phyloP scores from a whole-genome alignment of 768 basidiomycete genomes.

The Gloeopeniophorella convolvens region DNA sequence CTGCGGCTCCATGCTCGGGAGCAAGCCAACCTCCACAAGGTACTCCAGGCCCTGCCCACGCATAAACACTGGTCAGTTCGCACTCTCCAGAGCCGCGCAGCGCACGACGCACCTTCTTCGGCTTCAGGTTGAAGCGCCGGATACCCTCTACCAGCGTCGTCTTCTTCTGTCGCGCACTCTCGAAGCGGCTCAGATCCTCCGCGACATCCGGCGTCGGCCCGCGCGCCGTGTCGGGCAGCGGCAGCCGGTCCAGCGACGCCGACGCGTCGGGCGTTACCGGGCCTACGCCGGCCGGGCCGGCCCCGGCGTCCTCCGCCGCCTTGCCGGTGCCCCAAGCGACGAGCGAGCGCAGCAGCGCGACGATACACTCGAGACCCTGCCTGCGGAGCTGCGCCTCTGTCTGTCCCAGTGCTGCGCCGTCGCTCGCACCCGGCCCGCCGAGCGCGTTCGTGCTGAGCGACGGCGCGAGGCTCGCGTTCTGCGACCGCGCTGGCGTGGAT shows the following conservation, averaged over 20 bases:
- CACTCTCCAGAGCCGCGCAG: background rate
- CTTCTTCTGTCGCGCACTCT: constrained; percentile 95
- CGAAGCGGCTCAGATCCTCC: constrained; percentile 92
- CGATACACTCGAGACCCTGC: constrained; percentile 93
- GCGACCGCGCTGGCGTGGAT: constrained; percentile 43
- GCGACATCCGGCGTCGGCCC: constrained; percentile 68
- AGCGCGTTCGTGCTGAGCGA: constrained; percentile 63
- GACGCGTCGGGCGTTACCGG: constrained; percentile 54
- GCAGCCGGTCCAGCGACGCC: constrained; percentile 46
- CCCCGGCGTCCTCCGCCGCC: constrained; percentile 35
- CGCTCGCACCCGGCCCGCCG: constrained; percentile 57
- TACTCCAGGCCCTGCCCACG: constrained; percentile 74
- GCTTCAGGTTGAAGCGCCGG: constrained; percentile 97
- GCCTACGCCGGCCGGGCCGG: too few species aligned
- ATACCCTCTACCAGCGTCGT: constrained; percentile 92
- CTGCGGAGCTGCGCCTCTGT: constrained; percentile 81
- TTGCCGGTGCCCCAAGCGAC: constrained; percentile 81
- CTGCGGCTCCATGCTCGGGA: constrained; percentile 59
- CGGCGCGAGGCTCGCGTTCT: constrained; percentile 43
- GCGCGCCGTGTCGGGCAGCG: constrained; percentile 45
- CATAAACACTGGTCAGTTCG: background rate
- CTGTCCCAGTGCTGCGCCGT: constrained; percentile 58
- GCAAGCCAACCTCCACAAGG: constrained; percentile 83
- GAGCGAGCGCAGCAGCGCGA: constrained; percentile 80
- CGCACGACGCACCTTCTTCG: constrained; percentile 68